Percentiles rank a stretch among this genome's conserved stretches.
Conservation (phyloP, 2,329 filamentous ascomycete genomes). For the Parastagonospora avenae region DNA sequence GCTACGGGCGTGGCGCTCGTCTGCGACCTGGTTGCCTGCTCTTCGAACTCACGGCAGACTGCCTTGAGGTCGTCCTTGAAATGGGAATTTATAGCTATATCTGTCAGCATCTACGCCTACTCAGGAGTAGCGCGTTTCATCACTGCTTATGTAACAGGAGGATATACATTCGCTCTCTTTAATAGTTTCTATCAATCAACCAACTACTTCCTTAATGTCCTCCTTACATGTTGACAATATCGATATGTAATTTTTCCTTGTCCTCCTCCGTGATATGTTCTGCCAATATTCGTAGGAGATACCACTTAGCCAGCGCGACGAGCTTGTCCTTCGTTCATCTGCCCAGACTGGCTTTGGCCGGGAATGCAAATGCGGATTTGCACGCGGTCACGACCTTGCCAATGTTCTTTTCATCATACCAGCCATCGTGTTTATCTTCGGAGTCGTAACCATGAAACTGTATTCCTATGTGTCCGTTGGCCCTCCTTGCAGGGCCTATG, state of each 20-base stretch:
- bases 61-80: not conserved
- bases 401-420: not conserved
- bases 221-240: too few species aligned
- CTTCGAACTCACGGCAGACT: slow-evolving; percentile 3
- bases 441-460: not conserved
- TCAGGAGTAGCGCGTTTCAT: too few species aligned
- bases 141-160: too few species aligned
- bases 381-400: not conserved
- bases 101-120: too few species aligned
- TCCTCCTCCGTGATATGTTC: not conserved
- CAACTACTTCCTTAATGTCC: too few species aligned
- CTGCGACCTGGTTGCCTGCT: not conserved
- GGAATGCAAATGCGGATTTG: not conserved
- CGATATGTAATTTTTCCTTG: not conserved
- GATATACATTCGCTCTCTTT: too few species aligned
- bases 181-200: too few species aligned
- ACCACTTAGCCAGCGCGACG: slow-evolving; percentile 8
- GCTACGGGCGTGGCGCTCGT: not conserved
- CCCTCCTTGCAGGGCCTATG: not conserved
- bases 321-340: slow-evolving; percentile 1
- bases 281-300: slow-evolving; percentile 6
- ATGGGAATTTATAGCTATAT: not conserved
- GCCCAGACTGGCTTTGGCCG: not conserved
- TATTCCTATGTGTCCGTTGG: not conserved
- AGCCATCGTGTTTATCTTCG: not conserved